Percentiles rank a stretch among this genome's conserved stretches.
These are phyloP conservation scores for Lipomyces starkeyi DNA, from an alignment of 805 yeast species.

Conservation along the genomic window DNA sequence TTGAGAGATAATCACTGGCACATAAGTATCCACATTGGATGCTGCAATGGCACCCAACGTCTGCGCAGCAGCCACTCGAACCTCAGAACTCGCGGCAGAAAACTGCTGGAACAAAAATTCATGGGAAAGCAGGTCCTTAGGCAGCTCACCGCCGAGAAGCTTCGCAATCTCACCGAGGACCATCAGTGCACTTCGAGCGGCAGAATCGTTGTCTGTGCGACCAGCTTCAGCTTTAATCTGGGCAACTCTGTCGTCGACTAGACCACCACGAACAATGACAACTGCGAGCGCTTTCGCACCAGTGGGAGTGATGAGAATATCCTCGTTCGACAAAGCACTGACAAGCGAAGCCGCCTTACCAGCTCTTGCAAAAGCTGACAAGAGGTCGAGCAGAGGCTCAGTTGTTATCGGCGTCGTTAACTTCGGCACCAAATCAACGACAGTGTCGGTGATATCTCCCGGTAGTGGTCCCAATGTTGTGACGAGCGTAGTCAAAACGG, in stretches of 20 bases:
- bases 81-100: slow-evolving; percentile 45
- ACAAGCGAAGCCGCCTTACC: slow-evolving; percentile 16
- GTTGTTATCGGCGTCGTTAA: slow-evolving; percentile 13
- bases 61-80: slow-evolving; percentile 57
- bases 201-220: neutral
- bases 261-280: slow-evolving; percentile 25
- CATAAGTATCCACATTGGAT: slow-evolving; percentile 48
- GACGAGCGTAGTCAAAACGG: slow-evolving; percentile 15
- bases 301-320: slow-evolving; percentile 34
- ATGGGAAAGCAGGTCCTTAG: slow-evolving; percentile 19
- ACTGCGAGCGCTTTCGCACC: slow-evolving; percentile 30
- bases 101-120: slow-evolving; percentile 49
- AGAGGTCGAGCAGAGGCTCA: slow-evolving; percentile 24
- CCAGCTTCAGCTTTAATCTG: slow-evolving; percentile 9
- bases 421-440: slow-evolving; percentile 13
- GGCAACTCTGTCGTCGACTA: slow-evolving; percentile 12
- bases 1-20: slow-evolving; percentile 49
- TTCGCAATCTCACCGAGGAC: slow-evolving; percentile 32
- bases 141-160: slow-evolving; percentile 6
- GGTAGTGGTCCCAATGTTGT: slow-evolving; percentile 10
- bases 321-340: slow-evolving; percentile 20
- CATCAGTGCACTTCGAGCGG: slow-evolving; percentile 22
- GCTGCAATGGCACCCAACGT: slow-evolving; percentile 59
- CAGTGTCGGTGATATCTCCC: slow-evolving; percentile 8
- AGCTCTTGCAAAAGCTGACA: slow-evolving; percentile 14